These are phyloP conservation scores for Lepidium didymum DNA, from an alignment of 345 rosid genomes.

Conservation along the genomic window DNA sequence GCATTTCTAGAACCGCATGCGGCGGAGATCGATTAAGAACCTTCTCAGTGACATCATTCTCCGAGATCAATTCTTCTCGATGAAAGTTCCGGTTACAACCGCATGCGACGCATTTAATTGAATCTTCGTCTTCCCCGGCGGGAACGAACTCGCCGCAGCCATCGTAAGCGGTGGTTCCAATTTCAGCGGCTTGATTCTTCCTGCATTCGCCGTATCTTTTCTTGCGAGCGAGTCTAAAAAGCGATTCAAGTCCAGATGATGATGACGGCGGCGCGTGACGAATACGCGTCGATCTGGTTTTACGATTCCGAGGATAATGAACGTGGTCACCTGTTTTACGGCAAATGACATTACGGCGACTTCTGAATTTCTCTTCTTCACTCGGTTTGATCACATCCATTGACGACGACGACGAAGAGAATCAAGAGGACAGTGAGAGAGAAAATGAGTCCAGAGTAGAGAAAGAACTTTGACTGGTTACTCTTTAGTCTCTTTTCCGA, in stretches of 20 bases:
- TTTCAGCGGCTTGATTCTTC: conserved; percentile 10
- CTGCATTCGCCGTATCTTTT: conserved; percentile 9
- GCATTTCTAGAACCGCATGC: conserved; percentile 1
- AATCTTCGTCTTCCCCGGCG: not conserved
- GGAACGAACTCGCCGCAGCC: conserved; percentile 27
- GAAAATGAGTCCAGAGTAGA: not conserved
- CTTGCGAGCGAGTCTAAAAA: not conserved
- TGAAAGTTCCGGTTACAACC: conserved; percentile 19
- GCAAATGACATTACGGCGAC: not conserved
- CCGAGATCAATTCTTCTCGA: not conserved
- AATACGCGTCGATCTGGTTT: not conserved
- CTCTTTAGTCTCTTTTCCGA: no score
- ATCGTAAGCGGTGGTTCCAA: conserved; percentile 7
- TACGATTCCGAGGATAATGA: conserved; percentile 10
- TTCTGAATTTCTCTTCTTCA: not conserved
- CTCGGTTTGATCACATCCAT: conserved; percentile 5
- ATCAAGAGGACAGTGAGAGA: not conserved
- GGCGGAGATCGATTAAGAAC: not conserved
- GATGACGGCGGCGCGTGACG: conserved; percentile 2
- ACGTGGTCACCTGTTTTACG: conserved; percentile 18
- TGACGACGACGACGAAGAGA: not conserved
- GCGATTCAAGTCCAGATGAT: not conserved
- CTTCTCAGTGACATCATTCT: not conserved
- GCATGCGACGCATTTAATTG: conserved; percentile 4
- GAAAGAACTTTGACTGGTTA: not conserved